Base-by-base conservation (phyloP, 2,329 filamentous ascomycete species). In the Cordyceps cicadae region DNA sequence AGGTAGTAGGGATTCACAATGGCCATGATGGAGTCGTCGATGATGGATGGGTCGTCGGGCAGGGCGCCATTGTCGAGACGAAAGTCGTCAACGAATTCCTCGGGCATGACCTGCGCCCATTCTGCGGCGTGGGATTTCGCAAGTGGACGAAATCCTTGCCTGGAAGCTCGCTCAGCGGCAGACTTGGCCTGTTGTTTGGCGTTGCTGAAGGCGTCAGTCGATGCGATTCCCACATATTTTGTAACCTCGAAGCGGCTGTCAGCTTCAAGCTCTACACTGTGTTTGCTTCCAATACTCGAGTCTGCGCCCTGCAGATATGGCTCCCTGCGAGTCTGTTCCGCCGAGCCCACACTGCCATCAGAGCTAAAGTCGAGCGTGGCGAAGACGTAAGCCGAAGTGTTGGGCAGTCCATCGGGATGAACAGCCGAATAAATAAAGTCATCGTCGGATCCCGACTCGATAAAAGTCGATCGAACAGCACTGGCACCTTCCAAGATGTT, bases 181-280 rank as follows among this genome's bases (percentile, higher is more conserved):
- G 77, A 69, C 61, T 77, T 76, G 2, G 88, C 88, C 1, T 78
- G 76, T 21, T 70, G 66, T 61, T 81, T 74, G 0, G 87, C 81
- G 63, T 87, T 73, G 0, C 73, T 63, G 67, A 89, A 90, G 0
- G 85, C 87, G 70, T 90, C 88, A 0, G 81, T 81, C 1, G 87
- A 88, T 4, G 88, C 87, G 54, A 79, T 81, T 32, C 88, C 88
- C 17, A 90, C 78, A 64, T 81, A 90, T 67, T 91, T 91, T 52
- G 79, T 81, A 51, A 90, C 71, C 1, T 77, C 81, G 3, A 82
- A 76, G 0, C 78, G 78, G 64, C 81, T 67, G 1, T 82, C 81
- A 3, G 79, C 78, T 34, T 72, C 73, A 7, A 89, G 74, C 1
- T 71, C 74, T 32, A 87, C 76, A 11, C 76, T 70, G 49, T 84